phyloP scores from a whole-genome alignment of 768 basidiomycete species.

The Galerina sulciceps region DNA sequence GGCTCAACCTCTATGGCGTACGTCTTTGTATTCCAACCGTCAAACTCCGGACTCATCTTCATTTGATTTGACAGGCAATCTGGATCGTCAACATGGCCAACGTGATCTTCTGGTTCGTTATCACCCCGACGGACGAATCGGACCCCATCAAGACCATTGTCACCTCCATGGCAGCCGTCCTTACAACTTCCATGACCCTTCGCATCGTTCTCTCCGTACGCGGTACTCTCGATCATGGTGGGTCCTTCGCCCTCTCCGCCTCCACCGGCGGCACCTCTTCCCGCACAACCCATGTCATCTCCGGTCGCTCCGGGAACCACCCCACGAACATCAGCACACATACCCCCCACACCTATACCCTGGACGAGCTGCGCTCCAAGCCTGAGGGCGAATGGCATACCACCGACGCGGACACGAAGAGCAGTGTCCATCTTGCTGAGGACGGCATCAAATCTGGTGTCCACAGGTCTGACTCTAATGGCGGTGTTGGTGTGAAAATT shows the following conservation, averaged over 20 bases:
- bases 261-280: conserved; percentile 47
- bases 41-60: conserved; percentile 1
- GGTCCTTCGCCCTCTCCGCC: conserved; percentile 65
- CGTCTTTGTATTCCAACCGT: conserved; percentile 23
- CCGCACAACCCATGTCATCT: conserved; percentile 55
- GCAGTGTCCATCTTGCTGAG: conserved; percentile 34
- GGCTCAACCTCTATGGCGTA: conserved; percentile 83
- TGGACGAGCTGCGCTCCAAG: conserved; percentile 56
- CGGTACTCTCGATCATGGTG: conserved; percentile 74
- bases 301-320: conserved; percentile 23
- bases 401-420: conserved; percentile 42
- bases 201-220: conserved; percentile 85
- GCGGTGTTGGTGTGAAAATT: conserved; percentile 54
- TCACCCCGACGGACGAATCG: conserved; percentile 57
- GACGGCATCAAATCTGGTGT: conserved; percentile 10
- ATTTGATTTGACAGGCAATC: conserved; percentile 50
- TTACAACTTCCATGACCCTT: conserved; percentile 87
- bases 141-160: conserved; percentile 86
- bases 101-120: conserved; percentile 87
- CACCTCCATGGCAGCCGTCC: conserved; percentile 82
- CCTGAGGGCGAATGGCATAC: conserved; percentile 49
- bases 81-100: conserved; percentile 83
- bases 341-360: conserved; percentile 51
- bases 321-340: conserved; percentile 43
- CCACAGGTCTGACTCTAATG: conserved; percentile 14